Conservation (phyloP, 768 basidiomycete genomes). For the Arthromyces matolae region DNA sequence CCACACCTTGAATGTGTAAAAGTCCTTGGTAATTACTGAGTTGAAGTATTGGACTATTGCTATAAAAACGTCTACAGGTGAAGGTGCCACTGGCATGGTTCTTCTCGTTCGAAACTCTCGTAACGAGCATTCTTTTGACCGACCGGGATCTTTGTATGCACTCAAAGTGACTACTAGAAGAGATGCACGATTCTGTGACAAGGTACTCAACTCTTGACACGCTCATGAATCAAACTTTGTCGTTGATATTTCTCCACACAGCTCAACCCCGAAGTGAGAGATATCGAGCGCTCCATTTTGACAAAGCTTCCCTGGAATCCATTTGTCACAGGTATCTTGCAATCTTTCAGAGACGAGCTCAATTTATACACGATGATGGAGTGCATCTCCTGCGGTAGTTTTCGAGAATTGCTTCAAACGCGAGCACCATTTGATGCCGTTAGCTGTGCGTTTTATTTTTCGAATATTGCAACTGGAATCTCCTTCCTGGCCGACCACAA, state of each 20-base stretch:
- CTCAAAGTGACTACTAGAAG: slow-evolving; percentile 41
- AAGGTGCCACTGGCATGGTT: slow-evolving; percentile 39
- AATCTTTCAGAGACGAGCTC: slow-evolving; percentile 40
- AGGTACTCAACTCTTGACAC: not conserved
- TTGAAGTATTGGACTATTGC: too few relatives aligned
- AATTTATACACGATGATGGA: slow-evolving; percentile 53
- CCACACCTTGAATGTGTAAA: slow-evolving; percentile 40
- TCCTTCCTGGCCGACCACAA: slow-evolving; percentile 40
- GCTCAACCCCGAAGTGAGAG: slow-evolving; percentile 26
- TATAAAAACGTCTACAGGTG: too few relatives aligned
- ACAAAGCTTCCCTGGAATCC: slow-evolving; percentile 48
- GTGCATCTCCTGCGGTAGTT: slow-evolving; percentile 41
- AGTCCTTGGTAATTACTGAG: slow-evolving; percentile 40
- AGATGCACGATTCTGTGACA: slow-evolving; percentile 26
- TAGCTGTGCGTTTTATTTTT: slow-evolving; percentile 47
- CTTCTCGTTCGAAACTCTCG: slow-evolving; percentile 36
- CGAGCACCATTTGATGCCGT: slow-evolving; percentile 28
- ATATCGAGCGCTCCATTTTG: slow-evolving; percentile 41
- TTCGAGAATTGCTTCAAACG: slow-evolving; percentile 34
- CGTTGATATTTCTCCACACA: too few relatives aligned
- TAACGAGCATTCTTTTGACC: slow-evolving; percentile 28
- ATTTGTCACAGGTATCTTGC: slow-evolving; percentile 45
- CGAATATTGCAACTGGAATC: slow-evolving; percentile 49
- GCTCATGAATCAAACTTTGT: not conserved
- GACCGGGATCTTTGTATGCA: slow-evolving; percentile 38